Evolutionary conservation across 2,329 filamentous ascomycete species (phyloP), one percentile per base, ranked within the genome.

Genomic region (Pseudogymnoascus sp.): DNA sequence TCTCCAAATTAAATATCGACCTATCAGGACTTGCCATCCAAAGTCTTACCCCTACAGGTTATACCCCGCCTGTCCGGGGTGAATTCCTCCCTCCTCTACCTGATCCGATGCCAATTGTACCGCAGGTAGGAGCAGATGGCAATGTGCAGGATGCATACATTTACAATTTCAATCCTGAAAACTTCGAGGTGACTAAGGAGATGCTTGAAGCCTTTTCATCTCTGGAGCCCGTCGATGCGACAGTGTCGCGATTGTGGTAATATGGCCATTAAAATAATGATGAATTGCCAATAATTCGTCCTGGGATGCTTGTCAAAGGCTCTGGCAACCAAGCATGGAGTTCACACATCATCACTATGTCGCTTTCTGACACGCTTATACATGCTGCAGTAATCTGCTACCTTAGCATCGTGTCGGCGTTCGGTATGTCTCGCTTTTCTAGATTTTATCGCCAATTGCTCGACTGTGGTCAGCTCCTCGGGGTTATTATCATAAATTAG

Each of bases 151-250:
- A 56, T 56, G n/a, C 50, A 21, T 56, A 56, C n/a, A 21, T 56
- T 8, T 69, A 73, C 7, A 69, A 73, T 18, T 74, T 78, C 63
- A 72, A 74, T n/a, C 68, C 75, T 12, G 73, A 77, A 38, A 70
- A 72, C 23, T 71, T 75, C 0, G 69, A 77, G 53, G 76, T 78
- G 10, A 75, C 76, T 1, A 74, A 76, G 0, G 76, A 78, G 64
- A 74, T 78, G 7, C 77, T 77, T 25, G 76, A 78, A 63, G 76
- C 76, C 8, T 77, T 78, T 63, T 77, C 75, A 3, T 77, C 75
- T 64, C 70, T 75, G 7, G 75, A 78, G 62, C 77, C 76, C 1
- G 75, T 78, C n/a, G 70, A 75, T 33, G 73, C 75, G 37, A 77
- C 73, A 66, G 75, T 77, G 56, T 62, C 40, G 25, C 50, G 44